A percentile compares a stretch with the other conserved stretches of the same genome.
Evolutionary conservation across 805 yeast species (phyloP).

Genomic region (Pichia rugopelliculosa): DNA sequence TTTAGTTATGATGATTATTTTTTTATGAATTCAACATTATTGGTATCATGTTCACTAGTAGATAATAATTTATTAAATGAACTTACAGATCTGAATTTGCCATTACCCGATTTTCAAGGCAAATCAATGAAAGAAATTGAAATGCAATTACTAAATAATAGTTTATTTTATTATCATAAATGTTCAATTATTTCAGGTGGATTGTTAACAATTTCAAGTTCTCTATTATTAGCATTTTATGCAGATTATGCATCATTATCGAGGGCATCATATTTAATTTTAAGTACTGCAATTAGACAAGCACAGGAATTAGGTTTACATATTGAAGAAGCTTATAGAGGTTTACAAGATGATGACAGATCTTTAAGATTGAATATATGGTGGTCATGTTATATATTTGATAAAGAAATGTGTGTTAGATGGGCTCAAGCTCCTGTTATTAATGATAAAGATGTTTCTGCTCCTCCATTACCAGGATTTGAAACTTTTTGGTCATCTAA

Average conservation of each 20-base stretch:
- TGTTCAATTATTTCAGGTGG: slow-evolving; percentile 46
- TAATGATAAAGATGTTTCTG: slow-evolving; percentile 33
- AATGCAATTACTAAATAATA: slow-evolving; percentile 29
- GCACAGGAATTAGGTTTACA: slow-evolving; percentile 56
- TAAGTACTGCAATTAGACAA: slow-evolving; percentile 41
- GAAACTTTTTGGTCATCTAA: slow-evolving; percentile 18
- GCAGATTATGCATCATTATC: slow-evolving; percentile 28
- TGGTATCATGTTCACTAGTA: slow-evolving; percentile 14
- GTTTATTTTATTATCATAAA: slow-evolving; percentile 47
- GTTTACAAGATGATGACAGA: slow-evolving; percentile 32
- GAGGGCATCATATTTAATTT: slow-evolving; percentile 35
- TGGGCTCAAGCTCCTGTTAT: slow-evolving; percentile 45
- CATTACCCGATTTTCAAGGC: slow-evolving; percentile 9
- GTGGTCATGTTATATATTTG: slow-evolving; percentile 42
- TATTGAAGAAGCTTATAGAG: slow-evolving; percentile 36
- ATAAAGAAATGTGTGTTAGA: slow-evolving; percentile 37
- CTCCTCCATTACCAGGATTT: slow-evolving; percentile 23
- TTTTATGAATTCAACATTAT: slow-evolving; percentile 25
- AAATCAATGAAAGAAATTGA: slow-evolving; percentile 23
- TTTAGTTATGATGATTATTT: slow-evolving; percentile 28
- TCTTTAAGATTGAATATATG: slow-evolving; percentile 36
- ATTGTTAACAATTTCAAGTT: slow-evolving; percentile 41
- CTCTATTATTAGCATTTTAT: slow-evolving; percentile 39
- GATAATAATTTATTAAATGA: slow-evolving; percentile 5
- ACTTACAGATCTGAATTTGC: not conserved